Percentiles rank a stretch among this genome's conserved stretches.
phyloP scores from a whole-genome alignment of 257 asterid genomes.

The Anisodus acutangulus region DNA sequence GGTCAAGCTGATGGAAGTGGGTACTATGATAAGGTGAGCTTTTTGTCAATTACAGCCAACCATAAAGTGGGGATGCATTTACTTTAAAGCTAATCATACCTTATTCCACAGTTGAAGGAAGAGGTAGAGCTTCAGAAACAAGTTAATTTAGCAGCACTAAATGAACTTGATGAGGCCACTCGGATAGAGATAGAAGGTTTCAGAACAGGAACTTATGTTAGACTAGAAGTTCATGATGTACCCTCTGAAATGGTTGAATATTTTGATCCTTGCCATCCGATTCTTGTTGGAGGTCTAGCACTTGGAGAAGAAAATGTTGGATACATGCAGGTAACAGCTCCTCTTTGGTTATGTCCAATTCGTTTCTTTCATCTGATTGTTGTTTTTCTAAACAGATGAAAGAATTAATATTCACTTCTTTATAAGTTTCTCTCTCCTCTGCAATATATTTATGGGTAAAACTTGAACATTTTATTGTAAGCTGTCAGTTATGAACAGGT shows the following conservation, averaged over 20 bases:
- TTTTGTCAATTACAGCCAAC: background rate
- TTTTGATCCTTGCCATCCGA: conserved; percentile 88
- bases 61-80: background rate
- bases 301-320: conserved; percentile 94
- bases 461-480: background rate
- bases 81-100: conserved; percentile 17
- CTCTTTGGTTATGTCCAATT: conserved; percentile 25
- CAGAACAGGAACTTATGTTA: conserved; percentile 85
- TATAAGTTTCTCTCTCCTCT: conserved; percentile 21
- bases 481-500: conserved; percentile 12
- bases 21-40: conserved; percentile 73
- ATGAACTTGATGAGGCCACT: conserved; percentile 85
- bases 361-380: background rate
- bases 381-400: background rate
- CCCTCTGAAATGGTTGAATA: conserved; percentile 95
- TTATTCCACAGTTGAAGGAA: conserved; percentile 72
- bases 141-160: conserved; percentile 77
- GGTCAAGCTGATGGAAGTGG: conserved; percentile 70
- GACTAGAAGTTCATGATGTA: conserved; percentile 86
- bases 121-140: conserved; percentile 86
- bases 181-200: conserved; percentile 87
- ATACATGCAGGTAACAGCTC: conserved; percentile 80
- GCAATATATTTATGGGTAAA: conserved; percentile 4
- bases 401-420: background rate
- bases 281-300: conserved; percentile 93